Percentiles rank a stretch among this genome's conserved stretches.
phyloP scores from a whole-genome alignment of 441 rosid genomes.

The Melastoma candidum region DNA sequence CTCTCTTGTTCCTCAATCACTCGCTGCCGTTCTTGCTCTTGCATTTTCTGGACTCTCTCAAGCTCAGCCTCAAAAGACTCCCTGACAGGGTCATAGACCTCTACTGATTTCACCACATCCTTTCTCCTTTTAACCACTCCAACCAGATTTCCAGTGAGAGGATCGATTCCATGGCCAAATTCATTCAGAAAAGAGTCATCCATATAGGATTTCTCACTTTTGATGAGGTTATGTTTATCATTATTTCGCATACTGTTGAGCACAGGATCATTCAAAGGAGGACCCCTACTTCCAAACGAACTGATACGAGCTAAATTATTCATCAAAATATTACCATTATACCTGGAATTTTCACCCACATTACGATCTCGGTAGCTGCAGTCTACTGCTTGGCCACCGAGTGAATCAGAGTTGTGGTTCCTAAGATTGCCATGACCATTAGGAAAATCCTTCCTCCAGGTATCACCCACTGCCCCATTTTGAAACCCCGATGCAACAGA shows the following conservation, averaged over 20 bases:
- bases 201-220: constrained; percentile 54
- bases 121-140: constrained; percentile 79
- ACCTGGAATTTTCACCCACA: constrained; percentile 40
- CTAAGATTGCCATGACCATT: constrained; percentile 53
- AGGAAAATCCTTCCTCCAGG: constrained; percentile 46
- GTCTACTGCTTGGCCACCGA: constrained; percentile 37
- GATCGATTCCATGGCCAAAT: constrained; percentile 69
- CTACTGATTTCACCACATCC: constrained; percentile 54
- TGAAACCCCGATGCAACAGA: constrained; percentile 28
- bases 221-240: constrained; percentile 47
- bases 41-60: constrained; percentile 92
- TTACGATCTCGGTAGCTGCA: constrained; percentile 30
- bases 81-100: constrained; percentile 88
- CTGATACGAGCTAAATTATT: constrained; percentile 30
- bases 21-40: constrained; percentile 77
- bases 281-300: constrained; percentile 37
- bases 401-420: constrained; percentile 38
- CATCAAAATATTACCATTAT: constrained; percentile 28
- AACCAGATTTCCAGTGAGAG: constrained; percentile 52
- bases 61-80: constrained; percentile 99
- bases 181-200: constrained; percentile 65
- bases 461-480: constrained; percentile 39
- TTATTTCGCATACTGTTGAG: constrained; percentile 33
- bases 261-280: constrained; percentile 38
- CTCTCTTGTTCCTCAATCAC: constrained; percentile 77